phyloP scores from a whole-genome alignment of 768 basidiomycete genomes.

The Candolleomyces eurysporus region DNA sequence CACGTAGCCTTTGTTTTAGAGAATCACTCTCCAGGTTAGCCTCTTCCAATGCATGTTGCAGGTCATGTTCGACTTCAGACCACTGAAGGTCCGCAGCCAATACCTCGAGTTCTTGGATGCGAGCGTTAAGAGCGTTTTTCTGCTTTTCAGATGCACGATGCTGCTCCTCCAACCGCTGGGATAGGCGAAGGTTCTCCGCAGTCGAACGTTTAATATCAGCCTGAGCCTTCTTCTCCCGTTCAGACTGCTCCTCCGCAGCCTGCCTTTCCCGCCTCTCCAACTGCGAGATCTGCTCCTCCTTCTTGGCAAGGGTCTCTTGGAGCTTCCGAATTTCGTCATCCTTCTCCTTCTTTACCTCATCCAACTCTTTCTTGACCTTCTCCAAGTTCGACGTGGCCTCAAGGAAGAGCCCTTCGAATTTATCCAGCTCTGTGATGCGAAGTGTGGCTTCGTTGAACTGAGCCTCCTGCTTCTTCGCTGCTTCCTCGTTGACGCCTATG shows the following conservation, averaged over 20 bases:
- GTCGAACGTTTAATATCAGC: not conserved
- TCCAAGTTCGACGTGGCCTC: not conserved
- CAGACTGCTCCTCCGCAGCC: not conserved
- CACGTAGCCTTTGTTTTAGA: not conserved
- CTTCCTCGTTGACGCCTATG: not conserved
- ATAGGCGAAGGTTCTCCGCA: not conserved
- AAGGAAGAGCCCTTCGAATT: not conserved
- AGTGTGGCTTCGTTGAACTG: not conserved
- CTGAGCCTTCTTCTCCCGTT: not conserved
- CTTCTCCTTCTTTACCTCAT: not conserved
- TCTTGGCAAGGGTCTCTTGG: not conserved
- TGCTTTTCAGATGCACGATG: not conserved
- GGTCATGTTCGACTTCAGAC: not conserved
- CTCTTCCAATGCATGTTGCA: not conserved
- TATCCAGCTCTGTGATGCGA: not conserved
- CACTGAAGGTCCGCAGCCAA: slow-evolving; percentile 1
- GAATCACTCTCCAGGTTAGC: not conserved
- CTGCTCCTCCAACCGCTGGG: not conserved
- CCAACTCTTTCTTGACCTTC: not conserved
- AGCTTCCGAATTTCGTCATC: not conserved
- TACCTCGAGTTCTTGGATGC: not conserved
- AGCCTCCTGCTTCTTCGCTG: not conserved
- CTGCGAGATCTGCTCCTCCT: slow-evolving; percentile 1
- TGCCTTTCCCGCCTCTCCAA: not conserved
- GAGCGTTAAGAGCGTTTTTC: not conserved